A percentile compares a stretch with the other conserved stretches of the same genome.
Evolutionary conservation across 148 eudicot species (phyloP).

Genomic region (Selenicereus undatus): DNA sequence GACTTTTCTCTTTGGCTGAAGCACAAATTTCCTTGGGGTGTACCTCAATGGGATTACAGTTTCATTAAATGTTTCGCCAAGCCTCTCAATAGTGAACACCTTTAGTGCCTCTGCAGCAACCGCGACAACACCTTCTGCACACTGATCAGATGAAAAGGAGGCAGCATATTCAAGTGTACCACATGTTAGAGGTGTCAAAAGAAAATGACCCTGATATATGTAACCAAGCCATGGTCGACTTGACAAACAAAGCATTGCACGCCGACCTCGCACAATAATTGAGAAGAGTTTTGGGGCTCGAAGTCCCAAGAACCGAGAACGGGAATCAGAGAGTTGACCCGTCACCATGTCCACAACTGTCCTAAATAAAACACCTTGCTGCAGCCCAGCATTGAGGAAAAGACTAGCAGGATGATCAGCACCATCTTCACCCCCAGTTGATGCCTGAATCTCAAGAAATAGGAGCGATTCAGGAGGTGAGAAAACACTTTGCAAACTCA

Average conservation of each 20-base stretch:
- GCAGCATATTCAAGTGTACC: constrained; percentile 95
- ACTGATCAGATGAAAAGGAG: constrained; percentile 96
- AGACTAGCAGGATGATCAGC: constrained; percentile 99
- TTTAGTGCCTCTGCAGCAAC: constrained; percentile 92
- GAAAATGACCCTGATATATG: constrained; percentile 95
- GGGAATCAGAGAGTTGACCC: constrained; percentile 95
- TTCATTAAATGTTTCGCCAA: constrained; percentile 96
- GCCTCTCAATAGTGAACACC: constrained; percentile 90
- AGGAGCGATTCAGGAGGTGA: constrained; percentile 94
- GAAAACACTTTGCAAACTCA: constrained; percentile 92
- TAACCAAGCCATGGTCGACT: constrained; percentile 99
- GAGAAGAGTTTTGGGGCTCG: constrained; percentile 90
- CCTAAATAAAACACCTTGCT: constrained; percentile 88
- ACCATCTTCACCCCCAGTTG: constrained; percentile 95
- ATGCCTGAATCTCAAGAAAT: constrained; percentile 95
- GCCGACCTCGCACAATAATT: constrained; percentile 68
- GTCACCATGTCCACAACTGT: constrained; percentile 98
- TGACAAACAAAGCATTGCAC: constrained; percentile 96
- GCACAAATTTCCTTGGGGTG: constrained; percentile 92
- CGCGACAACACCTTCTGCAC: constrained; percentile 98
- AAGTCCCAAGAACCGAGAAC: constrained; percentile 88
- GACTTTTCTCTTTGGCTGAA: constrained; percentile 74
- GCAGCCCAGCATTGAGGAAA: constrained; percentile 90
- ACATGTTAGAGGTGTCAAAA: constrained; percentile 87
- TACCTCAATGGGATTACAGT: constrained; percentile 81